phyloP scores from a whole-genome alignment of 495 filamentous ascomycete species.

The Hyaloscypha hepaticicola region DNA sequence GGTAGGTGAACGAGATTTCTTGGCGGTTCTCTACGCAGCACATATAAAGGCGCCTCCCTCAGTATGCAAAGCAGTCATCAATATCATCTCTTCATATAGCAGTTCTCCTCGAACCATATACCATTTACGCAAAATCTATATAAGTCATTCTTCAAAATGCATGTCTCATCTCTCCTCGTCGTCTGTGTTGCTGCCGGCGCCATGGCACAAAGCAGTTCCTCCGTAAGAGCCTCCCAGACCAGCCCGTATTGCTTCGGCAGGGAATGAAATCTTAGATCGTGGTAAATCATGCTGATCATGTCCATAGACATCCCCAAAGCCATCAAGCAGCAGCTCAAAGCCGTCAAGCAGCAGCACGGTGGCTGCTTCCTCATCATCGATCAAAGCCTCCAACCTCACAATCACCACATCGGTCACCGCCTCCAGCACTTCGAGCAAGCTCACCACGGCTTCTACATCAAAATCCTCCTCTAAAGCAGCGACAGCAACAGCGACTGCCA shows the following conservation, averaged over 20 bases:
- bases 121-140: not conserved
- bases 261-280: not conserved
- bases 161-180: conserved; percentile 22
- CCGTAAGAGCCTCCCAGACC: conserved; percentile 1
- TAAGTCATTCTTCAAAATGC: conserved; percentile 16
- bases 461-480: conserved; percentile 4
- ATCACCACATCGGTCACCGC: not conserved
- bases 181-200: conserved; percentile 16
- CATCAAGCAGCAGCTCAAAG: conserved; percentile 6
- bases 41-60: not conserved
- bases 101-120: not conserved
- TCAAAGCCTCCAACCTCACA: conserved; percentile 8
- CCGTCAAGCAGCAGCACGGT: not conserved
- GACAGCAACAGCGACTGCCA: conserved; percentile 6
- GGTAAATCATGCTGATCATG: not conserved
- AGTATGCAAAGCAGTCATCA: not conserved
- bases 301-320: conserved; percentile 12
- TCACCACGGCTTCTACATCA: not conserved
- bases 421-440: conserved; percentile 1
- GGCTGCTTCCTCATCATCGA: conserved; percentile 8
- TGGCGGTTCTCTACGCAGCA: not conserved
- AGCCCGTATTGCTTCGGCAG: not conserved
- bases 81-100: not conserved
- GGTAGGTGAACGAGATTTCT: not conserved
- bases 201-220: conserved; percentile 13